Base-by-base conservation (phyloP, 805 yeast genomes). In the Teunomyces tritomae region DNA sequence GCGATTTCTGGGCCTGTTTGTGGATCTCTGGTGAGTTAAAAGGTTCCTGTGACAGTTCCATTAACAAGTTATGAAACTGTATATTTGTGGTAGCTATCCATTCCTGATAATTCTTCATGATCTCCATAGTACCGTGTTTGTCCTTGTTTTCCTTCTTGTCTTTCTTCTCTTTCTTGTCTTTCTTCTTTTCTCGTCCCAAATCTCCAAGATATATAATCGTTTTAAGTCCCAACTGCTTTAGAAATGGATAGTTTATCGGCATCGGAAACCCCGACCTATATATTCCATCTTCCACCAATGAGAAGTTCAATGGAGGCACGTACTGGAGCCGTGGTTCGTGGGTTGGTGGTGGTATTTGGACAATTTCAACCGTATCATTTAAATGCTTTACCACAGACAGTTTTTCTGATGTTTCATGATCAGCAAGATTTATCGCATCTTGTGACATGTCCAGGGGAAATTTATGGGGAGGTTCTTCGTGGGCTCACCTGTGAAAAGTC, bases 261-360 rank as follows among this genome's bases (percentile, higher is more conserved):
- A 89, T 87, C 1, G 99, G 99, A 60, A 91, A 96, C 1, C 99
- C 99, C 1, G 95, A 85, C 14, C 99, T 71, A 64, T 91, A 92
- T 9, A 92, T 80, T 5, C 87, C 84, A 48, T 89, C 90, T 50
- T 88, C 96, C 2, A 94, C 96, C 17, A 89, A 79, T 0, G 96
- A 80, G 59, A 92, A 92, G 65, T 89, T 91, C 55, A 94, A 74
- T 0, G 99, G 99, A 4, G 99, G 99, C 1, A 91, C 95, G 43
- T 63, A 63, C 44, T 54, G 60, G 6, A 58, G 58, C 28, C 30
- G 45, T 13, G 45, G 45, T 28, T 30, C 17, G 39, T 43, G 11
- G 10, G 8, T 11, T 10, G 27, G 14, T 24, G 43, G 5, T 29
- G 34, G 16, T 14, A 24, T 7, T 10, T 24, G 40, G 17, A 24